Evolutionary conservation across 2,329 filamentous ascomycete species (phyloP).

Genomic region (Cladosporium sphaerospermum): DNA sequence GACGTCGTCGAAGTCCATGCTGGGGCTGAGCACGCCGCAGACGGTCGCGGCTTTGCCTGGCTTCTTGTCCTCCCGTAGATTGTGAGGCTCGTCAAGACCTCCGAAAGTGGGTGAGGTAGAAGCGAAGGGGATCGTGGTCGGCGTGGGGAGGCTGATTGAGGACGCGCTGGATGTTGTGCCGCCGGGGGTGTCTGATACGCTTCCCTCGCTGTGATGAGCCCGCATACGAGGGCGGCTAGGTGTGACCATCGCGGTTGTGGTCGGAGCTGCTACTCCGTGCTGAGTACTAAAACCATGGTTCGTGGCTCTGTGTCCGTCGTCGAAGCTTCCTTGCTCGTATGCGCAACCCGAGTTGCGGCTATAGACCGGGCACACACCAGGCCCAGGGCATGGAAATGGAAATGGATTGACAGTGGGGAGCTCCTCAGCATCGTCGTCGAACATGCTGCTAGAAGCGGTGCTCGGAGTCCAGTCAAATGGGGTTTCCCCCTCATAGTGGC

Average conservation of each 20-base stretch:
- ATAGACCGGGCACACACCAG: slow-evolving; percentile 23
- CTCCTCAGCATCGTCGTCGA: slow-evolving; percentile 15
- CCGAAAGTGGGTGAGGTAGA: slow-evolving; percentile 13
- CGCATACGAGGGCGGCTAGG: slow-evolving; percentile 7
- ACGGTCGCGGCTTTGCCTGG: slow-evolving; percentile 17
- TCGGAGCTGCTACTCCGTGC: neutral
- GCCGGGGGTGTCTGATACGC: slow-evolving; percentile 19
- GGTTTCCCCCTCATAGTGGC: slow-evolving; percentile 18
- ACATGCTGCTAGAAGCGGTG: slow-evolving; percentile 14
- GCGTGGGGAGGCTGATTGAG: slow-evolving; percentile 27
- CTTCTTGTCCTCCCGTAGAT: slow-evolving; percentile 11
- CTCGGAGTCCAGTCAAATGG: slow-evolving; percentile 23
- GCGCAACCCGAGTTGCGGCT: slow-evolving; percentile 24
- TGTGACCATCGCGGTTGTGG: neutral
- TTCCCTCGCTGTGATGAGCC: slow-evolving; percentile 15
- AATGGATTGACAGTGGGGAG: slow-evolving; percentile 16
- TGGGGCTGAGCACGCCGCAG: slow-evolving; percentile 12
- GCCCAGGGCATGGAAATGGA: slow-evolving; percentile 24
- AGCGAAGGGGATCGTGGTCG: slow-evolving; percentile 16
- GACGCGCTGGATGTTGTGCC: slow-evolving; percentile 26
- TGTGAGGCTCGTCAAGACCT: slow-evolving; percentile 14
- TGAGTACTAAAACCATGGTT: slow-evolving; percentile 21
- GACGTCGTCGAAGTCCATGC: slow-evolving; percentile 10
- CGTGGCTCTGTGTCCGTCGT: slow-evolving; percentile 24
- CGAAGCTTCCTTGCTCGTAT: slow-evolving; percentile 23